Evolutionary conservation across 306 rosid species (phyloP).

Genomic region (Carpinus fangiana): DNA sequence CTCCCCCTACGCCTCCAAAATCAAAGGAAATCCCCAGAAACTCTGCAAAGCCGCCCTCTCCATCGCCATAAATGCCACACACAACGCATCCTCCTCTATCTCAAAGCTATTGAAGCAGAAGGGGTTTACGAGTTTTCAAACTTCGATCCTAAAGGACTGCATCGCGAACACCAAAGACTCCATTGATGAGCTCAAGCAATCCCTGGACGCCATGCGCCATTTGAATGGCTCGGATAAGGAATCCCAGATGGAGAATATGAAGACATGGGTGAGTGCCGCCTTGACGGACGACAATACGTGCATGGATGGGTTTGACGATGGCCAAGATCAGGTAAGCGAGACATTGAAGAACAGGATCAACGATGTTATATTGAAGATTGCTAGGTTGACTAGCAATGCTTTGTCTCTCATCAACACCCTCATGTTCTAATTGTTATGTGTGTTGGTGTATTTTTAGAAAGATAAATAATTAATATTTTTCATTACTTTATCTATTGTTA

Average conservation of each 20-base stretch:
- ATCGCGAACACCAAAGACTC: slow-evolving; percentile 27
- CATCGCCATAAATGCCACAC: slow-evolving; percentile 27
- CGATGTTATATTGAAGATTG: background rate
- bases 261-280: slow-evolving; percentile 60
- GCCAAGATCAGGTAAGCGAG: background rate
- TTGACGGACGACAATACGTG: slow-evolving; percentile 42
- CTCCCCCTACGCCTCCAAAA: slow-evolving; percentile 36
- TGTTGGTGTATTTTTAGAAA: too few species aligned
- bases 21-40: slow-evolving; percentile 27
- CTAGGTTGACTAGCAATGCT: background rate
- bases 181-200: slow-evolving; percentile 28
- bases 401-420: background rate
- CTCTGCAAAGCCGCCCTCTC: slow-evolving; percentile 32
- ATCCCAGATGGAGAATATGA: slow-evolving; percentile 32
- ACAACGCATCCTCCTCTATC: background rate
- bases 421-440: too few species aligned
- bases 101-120: slow-evolving; percentile 16
- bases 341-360: background rate
- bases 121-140: slow-evolving; percentile 29
- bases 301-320: background rate
- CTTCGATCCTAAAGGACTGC: slow-evolving; percentile 33
- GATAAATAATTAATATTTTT: too few species aligned
- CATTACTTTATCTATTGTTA: too few species aligned
- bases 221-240: slow-evolving; percentile 23
- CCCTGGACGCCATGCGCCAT: slow-evolving; percentile 1